Conservation (phyloP, 768 basidiomycete genomes). For the Termitomyces sp. region DNA sequence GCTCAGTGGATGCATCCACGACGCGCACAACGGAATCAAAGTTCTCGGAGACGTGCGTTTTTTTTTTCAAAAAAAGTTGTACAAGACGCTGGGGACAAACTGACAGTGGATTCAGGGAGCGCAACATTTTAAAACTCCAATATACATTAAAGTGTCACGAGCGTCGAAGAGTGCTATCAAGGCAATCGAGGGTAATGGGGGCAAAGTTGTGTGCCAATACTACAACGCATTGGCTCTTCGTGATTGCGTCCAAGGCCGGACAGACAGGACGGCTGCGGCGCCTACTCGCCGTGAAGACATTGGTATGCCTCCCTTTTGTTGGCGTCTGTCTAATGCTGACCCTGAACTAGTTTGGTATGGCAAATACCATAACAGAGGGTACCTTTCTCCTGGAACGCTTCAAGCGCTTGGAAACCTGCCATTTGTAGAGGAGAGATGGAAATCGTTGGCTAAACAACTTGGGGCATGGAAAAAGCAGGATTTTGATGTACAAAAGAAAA, state of each 20-base stretch:
- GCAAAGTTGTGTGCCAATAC: conserved; percentile 84
- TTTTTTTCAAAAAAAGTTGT: conserved; percentile 2
- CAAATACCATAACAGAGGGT: conserved; percentile 68
- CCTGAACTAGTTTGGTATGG: conserved; percentile 68
- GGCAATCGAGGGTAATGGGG: conserved; percentile 79
- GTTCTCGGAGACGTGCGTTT: conserved; percentile 75
- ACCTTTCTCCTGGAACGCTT: conserved; percentile 58
- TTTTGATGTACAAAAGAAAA: conserved; percentile 37
- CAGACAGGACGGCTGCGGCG: conserved; percentile 67
- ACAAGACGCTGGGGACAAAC: not conserved
- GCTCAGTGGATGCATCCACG: conserved; percentile 84
- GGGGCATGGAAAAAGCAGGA: conserved; percentile 48
- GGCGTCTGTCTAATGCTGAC: not conserved
- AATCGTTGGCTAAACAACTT: conserved; percentile 55
- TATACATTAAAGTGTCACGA: conserved; percentile 79
- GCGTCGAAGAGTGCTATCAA: conserved; percentile 84
- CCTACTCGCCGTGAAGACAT: conserved; percentile 87
- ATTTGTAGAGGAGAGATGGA: conserved; percentile 69
- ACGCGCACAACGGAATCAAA: conserved; percentile 89
- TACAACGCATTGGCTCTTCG: conserved; percentile 84
- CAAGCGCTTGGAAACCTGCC: conserved; percentile 46
- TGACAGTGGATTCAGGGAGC: conserved; percentile 43
- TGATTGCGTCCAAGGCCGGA: conserved; percentile 69
- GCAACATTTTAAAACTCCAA: conserved; percentile 57
- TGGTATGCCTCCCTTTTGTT: conserved; percentile 38